These are phyloP conservation scores for Barnettozyma salicaria DNA, from an alignment of 805 yeast species.

Conservation along the genomic window DNA sequence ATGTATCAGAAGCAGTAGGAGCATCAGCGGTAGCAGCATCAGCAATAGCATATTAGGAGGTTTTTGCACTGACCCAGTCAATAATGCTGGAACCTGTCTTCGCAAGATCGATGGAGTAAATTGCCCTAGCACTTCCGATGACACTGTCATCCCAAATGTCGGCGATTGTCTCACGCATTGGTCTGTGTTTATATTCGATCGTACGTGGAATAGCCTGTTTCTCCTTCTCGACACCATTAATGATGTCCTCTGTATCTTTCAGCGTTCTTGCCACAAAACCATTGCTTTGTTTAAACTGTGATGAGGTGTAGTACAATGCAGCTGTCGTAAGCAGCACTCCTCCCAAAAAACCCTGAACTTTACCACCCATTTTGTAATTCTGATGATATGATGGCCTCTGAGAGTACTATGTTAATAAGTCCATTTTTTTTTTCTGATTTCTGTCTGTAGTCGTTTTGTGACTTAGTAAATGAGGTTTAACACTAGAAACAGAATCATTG, in stretches of 20 bases:
- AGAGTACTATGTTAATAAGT: no score
- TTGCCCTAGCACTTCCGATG: slow-evolving; percentile 54
- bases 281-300: slow-evolving; percentile 46
- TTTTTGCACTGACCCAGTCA: slow-evolving; percentile 7
- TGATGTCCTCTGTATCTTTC: slow-evolving; percentile 40
- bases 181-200: slow-evolving; percentile 38
- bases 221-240: slow-evolving; percentile 46
- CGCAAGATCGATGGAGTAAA: slow-evolving; percentile 50
- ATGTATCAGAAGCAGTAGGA: not conserved
- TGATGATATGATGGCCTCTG: no score
- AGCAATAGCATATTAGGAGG: no score
- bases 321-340: slow-evolving; percentile 58
- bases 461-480: no score
- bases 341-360: slow-evolving; percentile 50
- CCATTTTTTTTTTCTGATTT: not conserved
- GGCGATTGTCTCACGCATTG: slow-evolving; percentile 56
- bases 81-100: slow-evolving; percentile 17
- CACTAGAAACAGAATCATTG: no score
- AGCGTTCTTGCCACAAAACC: slow-evolving; percentile 41
- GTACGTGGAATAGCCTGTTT: slow-evolving; percentile 38
- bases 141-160: slow-evolving; percentile 80
- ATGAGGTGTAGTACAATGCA: slow-evolving; percentile 54
- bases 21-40: no score
- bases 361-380: slow-evolving; percentile 38
- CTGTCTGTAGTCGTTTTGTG: no score